Base-by-base conservation (phyloP, 2,329 filamentous ascomycete genomes). In the Colletotrichum nymphaeae region DNA sequence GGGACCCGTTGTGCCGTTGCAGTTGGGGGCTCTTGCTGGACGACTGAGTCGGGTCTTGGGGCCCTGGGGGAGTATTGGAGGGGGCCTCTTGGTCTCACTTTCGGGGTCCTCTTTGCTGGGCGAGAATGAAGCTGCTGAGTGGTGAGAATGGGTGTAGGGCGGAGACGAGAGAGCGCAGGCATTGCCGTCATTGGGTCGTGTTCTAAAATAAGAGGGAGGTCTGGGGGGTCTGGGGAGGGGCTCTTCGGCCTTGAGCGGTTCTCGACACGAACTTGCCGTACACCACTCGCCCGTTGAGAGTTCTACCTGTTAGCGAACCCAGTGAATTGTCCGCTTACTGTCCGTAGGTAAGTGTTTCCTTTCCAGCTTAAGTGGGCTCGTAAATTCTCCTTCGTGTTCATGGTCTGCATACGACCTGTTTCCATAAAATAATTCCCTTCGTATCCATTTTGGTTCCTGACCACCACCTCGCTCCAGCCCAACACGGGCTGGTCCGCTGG, bases 201-300 rank as follows among this genome's bases (percentile, higher is more conserved):
- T 63, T 72, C 69, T 69, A 55, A 72, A 69, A 72, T 72, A 72
- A 72, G 70, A 70, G 60, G 30, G 70, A 69, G 65, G 28, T 63
- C 52, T 72, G 42, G 66, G 62, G 69, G 53, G 68, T 5, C 58
- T 28, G 37, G 60, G 42, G 60, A 69, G 63, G 52, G 52, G 63
- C 52, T 28, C 37, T 46, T 46, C 53, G 53, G 53, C 22, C 22
- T 24, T 30, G 32, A 16, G 22, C 28, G n/a, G 49, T 56, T 42
- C 63, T 42, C 49, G 32, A 55, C 63, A 56, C 30, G 52, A 55
- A 42, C 37, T 56, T 49, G 52, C 28, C 63, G 52, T 42, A 64
- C n/a, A n/a, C n/a, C n/a, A n/a, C 30, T 55, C 35, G 52, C 60
- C 60, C 42, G 24, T 35, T 52, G 19, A 49, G 8, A 19, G 42